phyloP scores from a whole-genome alignment of 441 rosid genomes.

The Erysimum cheiri region DNA sequence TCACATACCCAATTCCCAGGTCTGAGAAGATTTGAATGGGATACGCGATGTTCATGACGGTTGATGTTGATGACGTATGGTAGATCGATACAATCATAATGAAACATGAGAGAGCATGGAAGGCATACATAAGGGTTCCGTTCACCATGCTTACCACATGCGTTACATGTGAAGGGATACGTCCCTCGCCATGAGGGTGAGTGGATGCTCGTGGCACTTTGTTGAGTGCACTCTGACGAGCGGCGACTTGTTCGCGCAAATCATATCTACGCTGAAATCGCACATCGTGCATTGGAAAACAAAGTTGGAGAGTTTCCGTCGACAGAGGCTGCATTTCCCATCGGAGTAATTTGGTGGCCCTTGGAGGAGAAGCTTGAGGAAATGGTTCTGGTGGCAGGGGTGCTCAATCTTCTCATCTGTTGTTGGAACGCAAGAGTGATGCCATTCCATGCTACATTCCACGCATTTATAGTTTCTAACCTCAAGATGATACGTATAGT shows the following conservation, averaged over 20 bases:
- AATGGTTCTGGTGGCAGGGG: slow-evolving; percentile 1
- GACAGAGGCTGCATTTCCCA: too few species aligned
- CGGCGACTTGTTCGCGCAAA: too few species aligned
- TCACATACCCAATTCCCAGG: background rate
- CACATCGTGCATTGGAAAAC: background rate
- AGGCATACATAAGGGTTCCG: slow-evolving; percentile 45
- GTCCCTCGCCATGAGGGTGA: slow-evolving; percentile 15
- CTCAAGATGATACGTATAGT: too few species aligned
- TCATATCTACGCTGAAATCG: background rate
- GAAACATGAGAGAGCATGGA: slow-evolving; percentile 27
- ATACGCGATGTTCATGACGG: slow-evolving; percentile 23
- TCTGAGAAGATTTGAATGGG: background rate
- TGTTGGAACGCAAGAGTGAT: too few species aligned
- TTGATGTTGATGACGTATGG: slow-evolving; percentile 4
- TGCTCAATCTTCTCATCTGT: too few species aligned
- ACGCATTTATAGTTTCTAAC: too few species aligned
- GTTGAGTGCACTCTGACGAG: too few species aligned
- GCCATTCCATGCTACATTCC: too few species aligned
- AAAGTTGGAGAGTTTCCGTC: background rate
- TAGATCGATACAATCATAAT: slow-evolving; percentile 9
- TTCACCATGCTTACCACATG: slow-evolving; percentile 53
- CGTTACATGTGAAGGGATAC: slow-evolving; percentile 27
- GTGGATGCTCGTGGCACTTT: slow-evolving; percentile 29
- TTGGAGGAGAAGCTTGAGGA: background rate
- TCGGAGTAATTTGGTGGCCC: too few species aligned